These are phyloP conservation scores for Ophiocytium majus DNA, from an alignment of 352 stramenopile species.

Conservation along the genomic window DNA sequence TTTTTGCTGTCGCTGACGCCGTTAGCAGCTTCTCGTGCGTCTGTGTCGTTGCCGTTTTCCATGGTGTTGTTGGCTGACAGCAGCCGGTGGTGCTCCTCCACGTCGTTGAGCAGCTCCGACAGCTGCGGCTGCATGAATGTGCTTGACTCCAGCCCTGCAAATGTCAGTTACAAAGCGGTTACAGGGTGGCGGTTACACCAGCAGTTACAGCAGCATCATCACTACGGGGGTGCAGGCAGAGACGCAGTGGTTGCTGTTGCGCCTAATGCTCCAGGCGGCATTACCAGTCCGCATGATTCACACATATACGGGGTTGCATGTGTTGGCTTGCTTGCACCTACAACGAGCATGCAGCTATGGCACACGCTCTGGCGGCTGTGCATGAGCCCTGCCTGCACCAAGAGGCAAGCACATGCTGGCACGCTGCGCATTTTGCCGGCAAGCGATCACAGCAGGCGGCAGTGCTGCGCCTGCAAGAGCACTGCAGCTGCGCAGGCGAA, in stretches of 20 bases:
- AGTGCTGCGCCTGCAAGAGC: neutral
- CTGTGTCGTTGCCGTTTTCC: too few species aligned
- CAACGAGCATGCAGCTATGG: too few species aligned
- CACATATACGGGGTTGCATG: neutral
- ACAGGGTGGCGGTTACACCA: neutral
- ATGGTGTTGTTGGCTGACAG: too few species aligned
- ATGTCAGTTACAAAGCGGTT: neutral
- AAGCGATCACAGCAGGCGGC: neutral
- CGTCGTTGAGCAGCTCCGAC: too few species aligned
- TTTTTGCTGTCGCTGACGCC: too few species aligned
- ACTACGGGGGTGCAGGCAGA: neutral
- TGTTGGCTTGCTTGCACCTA: too few species aligned
- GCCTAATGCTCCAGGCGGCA: neutral
- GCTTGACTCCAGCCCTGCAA: slow-evolving; percentile 17
- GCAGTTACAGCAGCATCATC: neutral
- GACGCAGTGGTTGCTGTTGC: neutral
- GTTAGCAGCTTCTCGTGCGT: too few species aligned
- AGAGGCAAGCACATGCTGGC: neutral
- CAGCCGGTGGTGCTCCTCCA: too few species aligned
- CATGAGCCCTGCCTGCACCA: neutral
- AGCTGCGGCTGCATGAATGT: neutral
- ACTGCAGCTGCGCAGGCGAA: neutral
- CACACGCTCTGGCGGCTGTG: too few species aligned
- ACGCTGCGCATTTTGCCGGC: too few species aligned
- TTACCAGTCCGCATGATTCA: neutral